Conservation (phyloP, 129 eudicot genomes). For the Erigeron canadensis region DNA sequence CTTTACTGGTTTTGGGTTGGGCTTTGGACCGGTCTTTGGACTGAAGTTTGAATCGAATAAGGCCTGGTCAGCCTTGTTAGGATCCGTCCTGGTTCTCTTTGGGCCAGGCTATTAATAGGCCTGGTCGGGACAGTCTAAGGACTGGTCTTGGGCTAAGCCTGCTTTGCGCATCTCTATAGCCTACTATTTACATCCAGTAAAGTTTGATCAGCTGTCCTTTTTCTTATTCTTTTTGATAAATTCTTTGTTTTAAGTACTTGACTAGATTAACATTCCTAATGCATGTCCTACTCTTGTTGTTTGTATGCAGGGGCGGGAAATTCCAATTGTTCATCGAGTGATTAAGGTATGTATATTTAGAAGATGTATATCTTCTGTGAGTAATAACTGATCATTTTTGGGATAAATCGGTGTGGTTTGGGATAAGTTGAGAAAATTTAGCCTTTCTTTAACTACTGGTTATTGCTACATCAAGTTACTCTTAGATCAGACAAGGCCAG, state of each 20-base stretch:
- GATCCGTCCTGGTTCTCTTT: no score
- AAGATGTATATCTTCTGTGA: neutral
- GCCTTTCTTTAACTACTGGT: neutral
- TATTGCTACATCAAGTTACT: slow-evolving; percentile 1
- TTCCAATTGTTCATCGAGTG: slow-evolving; percentile 90
- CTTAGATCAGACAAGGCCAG: neutral
- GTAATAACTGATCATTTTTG: slow-evolving; percentile 18
- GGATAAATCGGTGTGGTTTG: neutral
- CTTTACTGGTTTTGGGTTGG: no score
- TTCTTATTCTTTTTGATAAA: neutral
- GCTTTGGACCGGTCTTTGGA: no score
- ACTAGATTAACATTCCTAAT: slow-evolving; percentile 13
- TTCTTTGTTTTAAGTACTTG: neutral
- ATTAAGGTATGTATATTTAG: slow-evolving; percentile 51
- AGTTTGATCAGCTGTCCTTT: neutral
- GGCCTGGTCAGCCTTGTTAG: no score
- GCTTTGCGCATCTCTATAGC: no score
- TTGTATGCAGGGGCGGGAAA: slow-evolving; percentile 70
- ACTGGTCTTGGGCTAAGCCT: no score
- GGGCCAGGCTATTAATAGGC: no score
- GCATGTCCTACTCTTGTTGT: slow-evolving; percentile 9
- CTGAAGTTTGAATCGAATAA: no score
- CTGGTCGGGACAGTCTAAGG: no score
- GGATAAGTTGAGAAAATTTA: neutral
- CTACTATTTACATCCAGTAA: no score